Base-by-base conservation (phyloP, 139 green algal genomes). In the Coelastrella sp. region DNA sequence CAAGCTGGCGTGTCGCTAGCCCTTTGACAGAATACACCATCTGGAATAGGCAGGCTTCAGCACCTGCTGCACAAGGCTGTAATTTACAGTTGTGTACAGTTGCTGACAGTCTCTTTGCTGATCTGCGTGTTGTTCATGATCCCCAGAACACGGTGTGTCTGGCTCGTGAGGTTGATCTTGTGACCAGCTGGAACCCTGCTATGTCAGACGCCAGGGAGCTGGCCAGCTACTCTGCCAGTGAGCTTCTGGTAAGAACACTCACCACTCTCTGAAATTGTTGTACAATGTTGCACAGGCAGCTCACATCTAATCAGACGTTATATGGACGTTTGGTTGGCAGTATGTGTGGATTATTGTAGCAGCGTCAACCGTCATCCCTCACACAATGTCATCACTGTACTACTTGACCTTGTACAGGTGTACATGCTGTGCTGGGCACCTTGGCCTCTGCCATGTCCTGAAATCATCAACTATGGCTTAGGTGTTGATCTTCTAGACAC, bases 401-500 rank as follows among this genome's bases (percentile, higher is more conserved):
- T 35, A 23, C 11, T 57, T 13, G 11, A 23, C 11, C 15, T 13
- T 57, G 45, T 13, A 7, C 53, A 82, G 75, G 7, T 86, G 48
- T 86, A 79, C 66, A 78, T 80, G 67, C 35, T 51, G 21, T 73
- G 72, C 13, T 87, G 82, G 82, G 32, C 23, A 73, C 82, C 82
- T 8, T 87, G 82, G 82, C 82, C 82, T 0, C 57, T 87, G 38
- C 57, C 69, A 7, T 13, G 30, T 45, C 82, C 82, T 27, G 82
- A 82, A 53, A 66, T 87, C 3, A n/a, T 82, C 30, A 81, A 76
- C 35, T 68, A 81, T 63, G 53, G 53, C 11, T 15, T 82, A 27
- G 82, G 82, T 9, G 13, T 76, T 17, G 82, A 87, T 53, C 69
- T 87, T 69, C 82, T 87, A 64, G 53, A 82, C 27, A 66, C 19